Evolutionary conservation across 441 rosid genomes (phyloP), one percentile per base, ranked within the genome.

Genomic region (Jatropha podagrica): DNA sequence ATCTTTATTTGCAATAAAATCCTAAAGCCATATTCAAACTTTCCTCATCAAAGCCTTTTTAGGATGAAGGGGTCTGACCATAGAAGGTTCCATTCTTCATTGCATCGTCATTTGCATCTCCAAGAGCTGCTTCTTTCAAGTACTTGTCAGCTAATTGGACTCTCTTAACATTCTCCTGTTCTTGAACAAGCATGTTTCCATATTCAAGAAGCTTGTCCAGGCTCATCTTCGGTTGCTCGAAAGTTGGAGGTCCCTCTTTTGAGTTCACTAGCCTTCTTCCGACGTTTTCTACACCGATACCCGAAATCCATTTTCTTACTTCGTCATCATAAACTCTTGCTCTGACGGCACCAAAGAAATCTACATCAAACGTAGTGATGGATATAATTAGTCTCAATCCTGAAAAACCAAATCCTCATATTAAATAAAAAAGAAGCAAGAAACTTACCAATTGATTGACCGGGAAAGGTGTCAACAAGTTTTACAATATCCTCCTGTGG

Each of bases 241-340:
- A 95, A 2, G 87, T 83, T 0, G 98, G 99, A 3, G 98, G 80
- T 52, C 85, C 90, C 37, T 95, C 98, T 88, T 69, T 88, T 0
- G 98, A 95, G 90, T 95, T 95, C 85, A 93, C 98, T 1, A 93
- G 91, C 81, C 75, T 89, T 89, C 85, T 92, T 65, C 99, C 98
- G 11, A 93, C 51, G 59, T 23, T 23, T 4, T 83, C 83, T 2
- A 93, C 94, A 27, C 99, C 99, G 0, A 89, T 73, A 0, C 80
- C 87, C 0, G 84, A 73, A 2, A 93, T 77, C 88, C 94, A 92
- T 76, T 92, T 91, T 86, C 97, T 90, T 86, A 95, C 99, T 85
- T 92, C 98, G 55, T 95, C 98, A 18, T 95, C 99, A 72, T 95
- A 95, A 40, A 95, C 99, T 84, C 99, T 86, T 11, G 99, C 96